Evolutionary conservation across 352 stramenopile species (phyloP).

Genomic region (Blastocystis sp.): DNA sequence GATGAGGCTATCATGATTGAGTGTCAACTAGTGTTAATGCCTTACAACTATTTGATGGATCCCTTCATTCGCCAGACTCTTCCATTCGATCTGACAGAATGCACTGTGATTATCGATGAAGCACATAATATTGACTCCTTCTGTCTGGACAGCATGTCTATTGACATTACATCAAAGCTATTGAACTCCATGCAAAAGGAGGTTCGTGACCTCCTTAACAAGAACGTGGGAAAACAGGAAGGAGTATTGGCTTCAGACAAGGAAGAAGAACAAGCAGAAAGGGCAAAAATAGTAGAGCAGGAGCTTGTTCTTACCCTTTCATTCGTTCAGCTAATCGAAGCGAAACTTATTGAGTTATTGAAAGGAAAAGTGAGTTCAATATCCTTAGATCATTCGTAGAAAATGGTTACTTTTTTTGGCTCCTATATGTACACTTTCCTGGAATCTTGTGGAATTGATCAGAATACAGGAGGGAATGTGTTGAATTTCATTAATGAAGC

Average conservation of each 20-base stretch:
- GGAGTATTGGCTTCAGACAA: slow-evolving; percentile 73
- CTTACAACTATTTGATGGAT: slow-evolving; percentile 99
- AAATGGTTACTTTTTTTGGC: slow-evolving; percentile 1
- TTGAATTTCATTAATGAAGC: background rate
- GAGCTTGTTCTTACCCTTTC: slow-evolving; percentile 75
- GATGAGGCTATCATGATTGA: slow-evolving; percentile 79
- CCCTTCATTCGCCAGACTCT: slow-evolving; percentile 77
- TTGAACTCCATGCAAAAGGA: slow-evolving; percentile 86
- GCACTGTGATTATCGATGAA: slow-evolving; percentile 98
- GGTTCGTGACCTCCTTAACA: background rate
- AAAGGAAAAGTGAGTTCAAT: background rate
- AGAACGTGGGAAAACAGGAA: background rate
- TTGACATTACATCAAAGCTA: slow-evolving; percentile 90
- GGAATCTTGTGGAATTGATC: slow-evolving; percentile 27
- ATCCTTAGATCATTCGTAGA: background rate
- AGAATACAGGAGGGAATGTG: background rate
- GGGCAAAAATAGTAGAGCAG: slow-evolving; percentile 67
- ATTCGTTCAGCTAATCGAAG: slow-evolving; percentile 75
- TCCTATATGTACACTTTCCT: slow-evolving; percentile 22
- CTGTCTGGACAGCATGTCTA: slow-evolving; percentile 88
- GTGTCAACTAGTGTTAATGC: slow-evolving; percentile 93
- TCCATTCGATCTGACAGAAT: slow-evolving; percentile 89
- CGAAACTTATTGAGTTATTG: slow-evolving; percentile 63
- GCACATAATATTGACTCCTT: slow-evolving; percentile 95
- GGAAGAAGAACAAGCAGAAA: slow-evolving; percentile 47